Conservation (phyloP, 352 stramenopile species). For the Phytophthora parvispora region DNA sequence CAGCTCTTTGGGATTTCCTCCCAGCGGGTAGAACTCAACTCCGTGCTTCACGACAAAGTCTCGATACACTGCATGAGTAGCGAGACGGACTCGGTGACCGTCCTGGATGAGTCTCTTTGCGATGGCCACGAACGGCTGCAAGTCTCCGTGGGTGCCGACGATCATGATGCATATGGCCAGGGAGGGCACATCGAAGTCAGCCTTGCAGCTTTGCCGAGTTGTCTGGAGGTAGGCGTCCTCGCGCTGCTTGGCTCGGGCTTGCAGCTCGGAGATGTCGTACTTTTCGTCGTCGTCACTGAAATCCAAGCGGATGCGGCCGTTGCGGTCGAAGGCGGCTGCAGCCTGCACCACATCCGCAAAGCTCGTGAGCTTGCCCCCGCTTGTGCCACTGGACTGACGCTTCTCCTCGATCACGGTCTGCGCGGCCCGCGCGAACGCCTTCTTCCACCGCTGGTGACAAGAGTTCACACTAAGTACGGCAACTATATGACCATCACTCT, state of each 20-base stretch:
- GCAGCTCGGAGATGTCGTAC: conserved; percentile 53
- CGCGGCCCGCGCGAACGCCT: conserved; percentile 23
- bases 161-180: conserved; percentile 93
- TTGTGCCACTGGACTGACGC: conserved; percentile 1
- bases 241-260: conserved; percentile 30
- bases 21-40: conserved; percentile 88
- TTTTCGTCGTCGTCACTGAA: conserved; percentile 57
- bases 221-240: conserved; percentile 28
- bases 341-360: conserved; percentile 59
- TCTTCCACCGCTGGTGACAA: conserved; percentile 42
- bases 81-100: conserved; percentile 93
- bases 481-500: not conserved
- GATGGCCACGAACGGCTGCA: conserved; percentile 90
- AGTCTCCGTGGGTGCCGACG: conserved; percentile 90
- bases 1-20: conserved; percentile 79
- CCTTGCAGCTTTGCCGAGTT: conserved; percentile 22
- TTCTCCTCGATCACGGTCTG: conserved; percentile 34
- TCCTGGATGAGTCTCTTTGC: conserved; percentile 84
- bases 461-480: not conserved
- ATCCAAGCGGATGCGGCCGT: conserved; percentile 63
- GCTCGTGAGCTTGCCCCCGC: conserved; percentile 23
- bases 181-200: conserved; percentile 32
- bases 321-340: conserved; percentile 50
- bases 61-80: conserved; percentile 91
- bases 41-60: conserved; percentile 81